Percentiles rank a stretch among this genome's conserved stretches.
phyloP scores from a whole-genome alignment of 2,329 filamentous ascomycete species.

The Alternaria tenuissima region DNA sequence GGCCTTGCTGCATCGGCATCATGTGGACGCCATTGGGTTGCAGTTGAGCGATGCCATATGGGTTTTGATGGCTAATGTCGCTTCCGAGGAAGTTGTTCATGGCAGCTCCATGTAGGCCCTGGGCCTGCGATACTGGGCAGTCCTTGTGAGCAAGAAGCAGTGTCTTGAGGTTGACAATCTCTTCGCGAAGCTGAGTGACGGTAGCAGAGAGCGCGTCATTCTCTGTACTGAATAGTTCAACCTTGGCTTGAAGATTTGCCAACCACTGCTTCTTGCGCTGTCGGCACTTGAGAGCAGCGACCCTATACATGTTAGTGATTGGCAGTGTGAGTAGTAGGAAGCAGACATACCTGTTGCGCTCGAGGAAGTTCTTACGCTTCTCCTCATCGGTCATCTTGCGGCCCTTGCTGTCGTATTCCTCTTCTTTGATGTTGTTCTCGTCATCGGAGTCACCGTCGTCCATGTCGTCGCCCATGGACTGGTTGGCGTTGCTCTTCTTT shows the following conservation, averaged over 20 bases:
- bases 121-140: constrained; percentile 89
- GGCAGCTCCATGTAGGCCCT: constrained; percentile 68
- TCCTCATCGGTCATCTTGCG: constrained; percentile 98
- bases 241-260: constrained; percentile 90
- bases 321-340: neutral
- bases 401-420: constrained; percentile 58
- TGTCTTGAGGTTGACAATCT: constrained; percentile 94
- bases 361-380: constrained; percentile 97
- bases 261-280: constrained; percentile 99
- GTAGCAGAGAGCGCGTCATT: constrained; percentile 88
- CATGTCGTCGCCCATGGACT: constrained; percentile 59
- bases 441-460: constrained; percentile 56
- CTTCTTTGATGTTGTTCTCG: constrained; percentile 49
- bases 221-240: constrained; percentile 90
- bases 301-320: constrained; percentile 63
- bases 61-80: constrained; percentile 56
- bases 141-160: constrained; percentile 94
- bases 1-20: constrained; percentile 51
- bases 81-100: constrained; percentile 61
- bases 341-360: constrained; percentile 83
- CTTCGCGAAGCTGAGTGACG: constrained; percentile 84
- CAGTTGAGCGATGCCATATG: constrained; percentile 58
- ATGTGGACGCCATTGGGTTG: constrained; percentile 53
- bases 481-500: constrained; percentile 70
- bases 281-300: constrained; percentile 94